These are phyloP conservation scores for Amniculicola lignicola DNA, from an alignment of 495 filamentous ascomycete genomes.

Conservation along the genomic window DNA sequence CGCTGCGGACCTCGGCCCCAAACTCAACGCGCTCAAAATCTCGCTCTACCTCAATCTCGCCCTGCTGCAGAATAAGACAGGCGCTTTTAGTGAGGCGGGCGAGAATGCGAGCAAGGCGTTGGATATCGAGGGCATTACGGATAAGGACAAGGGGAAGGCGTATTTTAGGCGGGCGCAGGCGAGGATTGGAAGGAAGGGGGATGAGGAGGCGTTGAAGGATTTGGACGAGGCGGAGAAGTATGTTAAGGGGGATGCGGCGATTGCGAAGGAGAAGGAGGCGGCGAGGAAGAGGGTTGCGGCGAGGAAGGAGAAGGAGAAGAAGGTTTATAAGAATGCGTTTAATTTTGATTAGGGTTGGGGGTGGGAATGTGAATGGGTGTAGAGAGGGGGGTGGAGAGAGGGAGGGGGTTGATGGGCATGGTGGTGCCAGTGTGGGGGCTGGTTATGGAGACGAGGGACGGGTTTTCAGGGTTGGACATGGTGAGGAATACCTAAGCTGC, in stretches of 20 bases:
- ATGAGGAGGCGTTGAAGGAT: slow-evolving; percentile 75
- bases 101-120: slow-evolving; percentile 71
- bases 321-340: slow-evolving; percentile 86
- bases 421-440: too few relatives aligned
- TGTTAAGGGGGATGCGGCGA: slow-evolving; percentile 71
- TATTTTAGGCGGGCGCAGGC: slow-evolving; percentile 79
- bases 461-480: too few relatives aligned
- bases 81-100: slow-evolving; percentile 64
- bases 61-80: slow-evolving; percentile 75
- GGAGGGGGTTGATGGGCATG: too few relatives aligned
- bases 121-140: slow-evolving; percentile 59
- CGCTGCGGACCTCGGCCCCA: slow-evolving; percentile 59
- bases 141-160: slow-evolving; percentile 84
- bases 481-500: too few relatives aligned
- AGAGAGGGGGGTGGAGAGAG: too few relatives aligned
- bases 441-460: too few relatives aligned
- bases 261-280: slow-evolving; percentile 67
- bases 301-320: slow-evolving; percentile 80
- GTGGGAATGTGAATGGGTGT: too few relatives aligned
- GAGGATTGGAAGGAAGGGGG: slow-evolving; percentile 70
- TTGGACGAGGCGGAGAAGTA: slow-evolving; percentile 73
- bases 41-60: slow-evolving; percentile 74
- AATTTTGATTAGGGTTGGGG: too few relatives aligned
- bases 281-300: slow-evolving; percentile 74
- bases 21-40: slow-evolving; percentile 72